These are phyloP conservation scores for Periglandula ipomoeae DNA, from an alignment of 2,329 filamentous ascomycete genomes.

Conservation along the genomic window DNA sequence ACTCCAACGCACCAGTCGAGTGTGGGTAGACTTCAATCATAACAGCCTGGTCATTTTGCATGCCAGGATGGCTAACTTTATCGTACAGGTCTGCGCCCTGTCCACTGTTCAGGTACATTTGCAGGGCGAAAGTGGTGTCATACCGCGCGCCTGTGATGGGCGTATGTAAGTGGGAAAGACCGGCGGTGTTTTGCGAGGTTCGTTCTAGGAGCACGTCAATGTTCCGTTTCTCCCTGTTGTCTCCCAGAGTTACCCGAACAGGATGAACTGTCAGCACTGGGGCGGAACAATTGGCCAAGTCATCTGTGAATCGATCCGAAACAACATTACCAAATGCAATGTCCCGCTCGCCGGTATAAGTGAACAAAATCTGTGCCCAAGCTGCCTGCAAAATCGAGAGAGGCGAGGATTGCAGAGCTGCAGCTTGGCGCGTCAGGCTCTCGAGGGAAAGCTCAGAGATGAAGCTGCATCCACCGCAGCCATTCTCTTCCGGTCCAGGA, in stretches of 20 bases:
- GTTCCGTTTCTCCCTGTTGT: neutral
- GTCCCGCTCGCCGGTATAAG: constrained; percentile 22
- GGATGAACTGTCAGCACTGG: neutral
- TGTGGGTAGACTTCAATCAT: neutral
- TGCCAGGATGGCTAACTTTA: neutral
- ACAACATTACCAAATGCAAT: constrained; percentile 25
- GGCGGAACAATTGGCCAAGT: neutral
- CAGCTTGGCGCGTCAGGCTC: constrained; percentile 11
- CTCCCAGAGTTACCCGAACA: neutral
- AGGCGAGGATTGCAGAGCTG: constrained; percentile 18
- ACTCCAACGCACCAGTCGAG: neutral
- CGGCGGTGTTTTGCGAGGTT: neutral
- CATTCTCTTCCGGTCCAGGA: neutral
- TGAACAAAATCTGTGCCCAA: constrained; percentile 26
- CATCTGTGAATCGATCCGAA: constrained; percentile 15
- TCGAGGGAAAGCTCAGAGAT: constrained; percentile 9
- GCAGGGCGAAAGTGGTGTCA: constrained; percentile 25
- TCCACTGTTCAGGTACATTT: constrained; percentile 16
- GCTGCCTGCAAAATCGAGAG: constrained; percentile 26
- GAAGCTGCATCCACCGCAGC: constrained; percentile 7
- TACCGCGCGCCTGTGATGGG: constrained; percentile 14
- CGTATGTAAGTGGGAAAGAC: neutral
- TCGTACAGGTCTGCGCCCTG: neutral
- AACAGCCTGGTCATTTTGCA: neutral
- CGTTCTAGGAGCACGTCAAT: neutral